A percentile compares a stretch with the other conserved stretches of the same genome.
These are phyloP conservation scores for Akanthomyces dipterigenus DNA, from an alignment of 2,329 filamentous ascomycete genomes.

Conservation along the genomic window DNA sequence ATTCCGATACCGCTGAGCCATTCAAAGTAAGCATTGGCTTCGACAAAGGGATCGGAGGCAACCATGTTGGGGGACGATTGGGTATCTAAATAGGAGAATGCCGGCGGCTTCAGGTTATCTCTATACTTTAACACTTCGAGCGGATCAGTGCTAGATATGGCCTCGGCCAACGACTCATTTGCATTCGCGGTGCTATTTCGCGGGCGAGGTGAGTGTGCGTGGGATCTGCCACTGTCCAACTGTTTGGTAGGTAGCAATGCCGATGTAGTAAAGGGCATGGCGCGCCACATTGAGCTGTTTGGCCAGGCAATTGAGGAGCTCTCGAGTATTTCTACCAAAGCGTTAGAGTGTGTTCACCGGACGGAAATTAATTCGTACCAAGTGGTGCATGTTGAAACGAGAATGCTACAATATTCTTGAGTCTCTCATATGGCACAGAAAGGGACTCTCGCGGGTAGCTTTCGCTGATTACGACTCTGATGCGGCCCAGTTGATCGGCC, in stretches of 20 bases:
- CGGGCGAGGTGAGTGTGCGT: conserved; percentile 54
- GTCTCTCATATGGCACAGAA: conserved; percentile 52
- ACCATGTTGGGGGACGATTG: neutral
- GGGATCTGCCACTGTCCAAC: conserved; percentile 45
- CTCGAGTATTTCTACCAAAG: conserved; percentile 57
- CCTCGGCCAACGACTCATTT: neutral
- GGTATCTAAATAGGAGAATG: neutral
- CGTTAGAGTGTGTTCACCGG: neutral
- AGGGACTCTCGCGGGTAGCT: conserved; percentile 53
- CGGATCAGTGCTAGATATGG: neutral
- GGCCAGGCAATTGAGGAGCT: conserved; percentile 73
- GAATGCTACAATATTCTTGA: conserved; percentile 70
- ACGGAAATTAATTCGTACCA: conserved; percentile 40
- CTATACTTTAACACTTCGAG: neutral
- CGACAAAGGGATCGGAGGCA: conserved; percentile 17
- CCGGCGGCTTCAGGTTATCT: neutral
- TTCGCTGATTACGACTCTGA: conserved; percentile 71
- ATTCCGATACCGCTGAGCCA: conserved; percentile 20
- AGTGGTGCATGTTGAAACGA: conserved; percentile 80
- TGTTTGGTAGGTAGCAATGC: conserved; percentile 35
- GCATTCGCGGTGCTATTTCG: neutral
- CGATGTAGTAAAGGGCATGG: conserved; percentile 34
- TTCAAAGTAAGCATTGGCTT: conserved; percentile 22
- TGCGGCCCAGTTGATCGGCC: conserved; percentile 63
- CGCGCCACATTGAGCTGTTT: conserved; percentile 62